A percentile compares a stretch with the other conserved stretches of the same genome.
phyloP scores from a whole-genome alignment of 768 basidiomycete species.

The Mycena sanguinolenta region DNA sequence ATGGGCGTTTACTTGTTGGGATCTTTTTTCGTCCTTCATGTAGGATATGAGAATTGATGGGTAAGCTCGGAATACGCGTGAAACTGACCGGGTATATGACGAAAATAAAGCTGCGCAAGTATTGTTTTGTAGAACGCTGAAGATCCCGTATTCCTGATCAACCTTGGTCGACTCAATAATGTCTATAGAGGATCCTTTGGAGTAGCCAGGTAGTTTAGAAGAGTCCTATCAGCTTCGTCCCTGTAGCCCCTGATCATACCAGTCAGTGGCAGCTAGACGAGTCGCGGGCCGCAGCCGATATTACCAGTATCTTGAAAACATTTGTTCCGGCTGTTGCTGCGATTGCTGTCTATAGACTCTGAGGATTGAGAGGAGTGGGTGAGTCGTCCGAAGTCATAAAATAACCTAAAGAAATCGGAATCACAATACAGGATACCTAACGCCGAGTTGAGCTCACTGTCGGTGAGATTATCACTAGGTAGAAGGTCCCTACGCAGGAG shows the following conservation, averaged over 20 bases:
- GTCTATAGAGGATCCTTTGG: conserved; percentile 19
- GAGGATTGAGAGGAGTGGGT: conserved; percentile 46
- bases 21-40: conserved; percentile 81
- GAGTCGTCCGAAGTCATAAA: conserved; percentile 66
- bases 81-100: conserved; percentile 82
- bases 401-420: conserved; percentile 55
- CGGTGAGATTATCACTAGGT: conserved; percentile 83
- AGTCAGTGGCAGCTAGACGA: neutral
- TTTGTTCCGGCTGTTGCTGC: conserved; percentile 57
- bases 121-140: conserved; percentile 89
- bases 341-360: conserved; percentile 52
- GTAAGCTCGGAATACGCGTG: neutral
- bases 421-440: conserved; percentile 15
- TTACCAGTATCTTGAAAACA: conserved; percentile 78
- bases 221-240: conserved; percentile 84
- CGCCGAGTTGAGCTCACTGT: conserved; percentile 57
- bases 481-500: conserved; percentile 69
- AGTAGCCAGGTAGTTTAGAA: conserved; percentile 84
- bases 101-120: conserved; percentile 88
- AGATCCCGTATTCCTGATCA: conserved; percentile 84
- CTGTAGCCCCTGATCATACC: conserved; percentile 83
- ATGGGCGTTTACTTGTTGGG: conserved; percentile 78
- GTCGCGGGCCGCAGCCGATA: neutral
- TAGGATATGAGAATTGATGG: conserved; percentile 9
- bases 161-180: neutral